Evolutionary conservation across 2,329 filamentous ascomycete species (phyloP).

Genomic region (Fusarium decemcellulare): DNA sequence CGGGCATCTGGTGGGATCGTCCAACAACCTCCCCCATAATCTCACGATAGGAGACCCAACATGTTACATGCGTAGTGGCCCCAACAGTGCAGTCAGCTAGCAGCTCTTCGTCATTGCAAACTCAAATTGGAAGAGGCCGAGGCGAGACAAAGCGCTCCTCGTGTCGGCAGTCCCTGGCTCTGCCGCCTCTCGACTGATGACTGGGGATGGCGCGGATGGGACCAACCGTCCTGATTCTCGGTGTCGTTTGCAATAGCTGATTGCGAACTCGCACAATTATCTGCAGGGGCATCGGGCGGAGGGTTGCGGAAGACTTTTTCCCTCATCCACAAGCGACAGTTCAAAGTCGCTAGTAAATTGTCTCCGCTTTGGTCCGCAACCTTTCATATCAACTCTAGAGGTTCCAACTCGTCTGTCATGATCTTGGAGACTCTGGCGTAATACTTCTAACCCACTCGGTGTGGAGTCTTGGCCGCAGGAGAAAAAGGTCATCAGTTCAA

Average conservation of each 20-base stretch:
- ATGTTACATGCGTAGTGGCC: slow-evolving; percentile 43
- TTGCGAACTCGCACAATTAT: slow-evolving; percentile 21
- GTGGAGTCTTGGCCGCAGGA: slow-evolving; percentile 27
- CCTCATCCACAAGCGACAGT: background rate
- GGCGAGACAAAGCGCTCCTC: slow-evolving; percentile 20
- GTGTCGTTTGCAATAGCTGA: slow-evolving; percentile 4
- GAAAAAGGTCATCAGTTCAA: slow-evolving; percentile 25
- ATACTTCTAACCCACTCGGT: slow-evolving; percentile 19
- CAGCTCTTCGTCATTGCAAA: slow-evolving; percentile 9
- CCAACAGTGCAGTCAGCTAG: slow-evolving; percentile 11
- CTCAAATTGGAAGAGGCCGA: slow-evolving; percentile 32
- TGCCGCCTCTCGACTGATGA: slow-evolving; percentile 21
- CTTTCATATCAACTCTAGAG: background rate
- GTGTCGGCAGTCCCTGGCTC: slow-evolving; percentile 11
- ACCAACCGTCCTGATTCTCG: slow-evolving; percentile 15
- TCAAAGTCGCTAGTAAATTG: background rate
- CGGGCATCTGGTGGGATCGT: slow-evolving; percentile 29
- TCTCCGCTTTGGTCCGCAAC: background rate
- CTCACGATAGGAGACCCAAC: slow-evolving; percentile 36
- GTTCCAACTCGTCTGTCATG: background rate
- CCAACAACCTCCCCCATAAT: slow-evolving; percentile 26
- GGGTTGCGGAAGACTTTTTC: slow-evolving; percentile 7
- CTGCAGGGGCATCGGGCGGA: slow-evolving; percentile 6
- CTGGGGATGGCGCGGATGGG: slow-evolving; percentile 24
- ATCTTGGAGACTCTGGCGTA: slow-evolving; percentile 13